Conservation (phyloP, 2,329 filamentous ascomycete species). For the Sporothrix humicola region DNA sequence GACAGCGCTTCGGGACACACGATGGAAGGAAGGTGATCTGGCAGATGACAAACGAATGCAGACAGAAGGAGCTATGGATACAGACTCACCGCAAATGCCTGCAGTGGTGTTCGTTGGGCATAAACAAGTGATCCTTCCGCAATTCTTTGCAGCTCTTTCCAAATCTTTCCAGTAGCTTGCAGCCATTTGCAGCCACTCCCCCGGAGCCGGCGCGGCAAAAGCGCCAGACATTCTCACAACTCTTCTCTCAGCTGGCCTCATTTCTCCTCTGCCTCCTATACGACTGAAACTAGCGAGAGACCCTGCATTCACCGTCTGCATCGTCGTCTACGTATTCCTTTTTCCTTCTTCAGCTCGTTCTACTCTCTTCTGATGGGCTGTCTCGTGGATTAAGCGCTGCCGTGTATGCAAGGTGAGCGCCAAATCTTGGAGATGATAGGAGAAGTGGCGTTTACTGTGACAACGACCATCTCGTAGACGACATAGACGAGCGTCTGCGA, state of each 20-base stretch:
- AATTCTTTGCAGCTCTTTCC: neutral
- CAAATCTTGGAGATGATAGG: neutral
- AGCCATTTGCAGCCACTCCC: no score
- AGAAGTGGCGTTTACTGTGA: conserved; percentile 5
- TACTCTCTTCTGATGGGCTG: neutral
- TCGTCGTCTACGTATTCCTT: neutral
- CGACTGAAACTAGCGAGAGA: conserved; percentile 10
- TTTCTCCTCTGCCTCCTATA: neutral
- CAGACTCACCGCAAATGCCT: conserved; percentile 6
- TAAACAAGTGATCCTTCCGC: neutral
- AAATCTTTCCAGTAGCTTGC: neutral
- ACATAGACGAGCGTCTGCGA: conserved; percentile 6
- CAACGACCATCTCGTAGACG: neutral
- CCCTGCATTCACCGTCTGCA: conserved; percentile 12
- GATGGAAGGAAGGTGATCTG: neutral
- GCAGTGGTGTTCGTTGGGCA: conserved; percentile 18
- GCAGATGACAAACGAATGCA: no score
- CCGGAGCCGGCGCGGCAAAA: conserved; percentile 18
- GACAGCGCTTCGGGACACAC: neutral
- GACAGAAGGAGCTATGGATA: neutral
- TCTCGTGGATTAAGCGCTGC: neutral
- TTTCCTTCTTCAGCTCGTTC: neutral
- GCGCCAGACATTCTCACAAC: neutral
- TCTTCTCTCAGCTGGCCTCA: neutral
- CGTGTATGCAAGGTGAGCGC: conserved; percentile 18